phyloP scores from a whole-genome alignment of 495 filamentous ascomycete species.

The Chaetomium cochliodes region DNA sequence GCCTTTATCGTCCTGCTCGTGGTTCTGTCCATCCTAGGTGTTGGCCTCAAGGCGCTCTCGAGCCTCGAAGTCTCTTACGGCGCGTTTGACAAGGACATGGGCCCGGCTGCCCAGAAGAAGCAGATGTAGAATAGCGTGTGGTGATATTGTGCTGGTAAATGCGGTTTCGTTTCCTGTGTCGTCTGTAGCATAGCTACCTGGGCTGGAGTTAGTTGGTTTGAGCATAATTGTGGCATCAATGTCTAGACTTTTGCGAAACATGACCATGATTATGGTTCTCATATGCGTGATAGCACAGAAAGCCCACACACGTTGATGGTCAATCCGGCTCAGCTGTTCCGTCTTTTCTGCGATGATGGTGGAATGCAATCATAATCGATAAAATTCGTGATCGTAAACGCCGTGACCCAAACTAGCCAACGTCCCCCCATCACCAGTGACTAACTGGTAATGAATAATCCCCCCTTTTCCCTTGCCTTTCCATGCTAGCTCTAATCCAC shows the following conservation, averaged over 20 bases:
- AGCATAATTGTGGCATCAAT: conserved; percentile 19
- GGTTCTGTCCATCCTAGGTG: conserved; percentile 70
- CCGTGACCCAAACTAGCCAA: conserved; percentile 10
- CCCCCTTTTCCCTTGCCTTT: background rate
- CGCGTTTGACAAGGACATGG: conserved; percentile 95
- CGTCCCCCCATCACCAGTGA: background rate
- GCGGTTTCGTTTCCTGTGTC: conserved; percentile 12
- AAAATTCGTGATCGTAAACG: conserved; percentile 5
- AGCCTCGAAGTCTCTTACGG: conserved; percentile 87
- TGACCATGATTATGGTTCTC: background rate
- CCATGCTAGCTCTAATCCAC: background rate
- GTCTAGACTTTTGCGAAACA: conserved; percentile 15
- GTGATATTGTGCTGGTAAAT: background rate
- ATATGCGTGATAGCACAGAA: background rate
- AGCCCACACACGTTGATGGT: background rate
- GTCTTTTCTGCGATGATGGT: background rate
- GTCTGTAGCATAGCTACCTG: conserved; percentile 23
- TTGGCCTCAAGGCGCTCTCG: conserved; percentile 69
- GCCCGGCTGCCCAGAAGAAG: conserved; percentile 82
- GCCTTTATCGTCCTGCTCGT: conserved; percentile 60
- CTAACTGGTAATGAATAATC: background rate
- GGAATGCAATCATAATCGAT: background rate
- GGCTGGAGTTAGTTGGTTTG: conserved; percentile 25
- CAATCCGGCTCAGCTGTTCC: background rate
- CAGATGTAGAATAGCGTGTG: conserved; percentile 49